phyloP scores from a whole-genome alignment of 129 eudicot genomes.

The Daucus carota region DNA sequence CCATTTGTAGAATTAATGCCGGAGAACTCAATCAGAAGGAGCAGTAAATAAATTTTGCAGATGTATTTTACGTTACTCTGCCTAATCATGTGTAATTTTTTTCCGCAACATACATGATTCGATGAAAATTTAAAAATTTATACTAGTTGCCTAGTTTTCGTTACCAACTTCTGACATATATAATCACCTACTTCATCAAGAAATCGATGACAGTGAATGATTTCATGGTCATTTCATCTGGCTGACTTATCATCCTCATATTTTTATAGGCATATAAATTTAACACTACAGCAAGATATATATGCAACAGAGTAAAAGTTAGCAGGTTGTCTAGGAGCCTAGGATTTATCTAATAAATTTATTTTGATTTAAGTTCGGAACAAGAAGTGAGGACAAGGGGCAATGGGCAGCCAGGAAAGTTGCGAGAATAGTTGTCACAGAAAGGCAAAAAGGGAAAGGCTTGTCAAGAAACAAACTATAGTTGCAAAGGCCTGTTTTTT shows the following conservation, averaged over 20 bases:
- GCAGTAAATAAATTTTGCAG: neutral
- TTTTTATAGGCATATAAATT: no score
- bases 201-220: no score
- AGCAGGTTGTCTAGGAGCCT: neutral
- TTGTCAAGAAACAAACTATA: neutral
- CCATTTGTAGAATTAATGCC: neutral
- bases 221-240: no score
- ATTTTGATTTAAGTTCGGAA: neutral
- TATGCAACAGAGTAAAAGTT: neutral
- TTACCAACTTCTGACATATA: no score
- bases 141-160: no score
- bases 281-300: neutral
- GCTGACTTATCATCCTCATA: neutral
- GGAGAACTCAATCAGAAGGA: neutral
- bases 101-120: no score
- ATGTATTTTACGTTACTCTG: no score
- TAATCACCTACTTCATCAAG: no score
- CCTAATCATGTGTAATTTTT: no score
- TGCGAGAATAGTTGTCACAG: neutral
- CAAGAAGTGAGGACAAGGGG: neutral
- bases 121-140: no score
- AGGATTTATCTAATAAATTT: neutral
- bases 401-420: neutral
- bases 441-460: neutral
- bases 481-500: neutral